A percentile compares a stretch with the other conserved stretches of the same genome.
These are phyloP conservation scores for Rosellinia necatrix DNA, from an alignment of 2,329 filamentous ascomycete species.

Conservation along the genomic window DNA sequence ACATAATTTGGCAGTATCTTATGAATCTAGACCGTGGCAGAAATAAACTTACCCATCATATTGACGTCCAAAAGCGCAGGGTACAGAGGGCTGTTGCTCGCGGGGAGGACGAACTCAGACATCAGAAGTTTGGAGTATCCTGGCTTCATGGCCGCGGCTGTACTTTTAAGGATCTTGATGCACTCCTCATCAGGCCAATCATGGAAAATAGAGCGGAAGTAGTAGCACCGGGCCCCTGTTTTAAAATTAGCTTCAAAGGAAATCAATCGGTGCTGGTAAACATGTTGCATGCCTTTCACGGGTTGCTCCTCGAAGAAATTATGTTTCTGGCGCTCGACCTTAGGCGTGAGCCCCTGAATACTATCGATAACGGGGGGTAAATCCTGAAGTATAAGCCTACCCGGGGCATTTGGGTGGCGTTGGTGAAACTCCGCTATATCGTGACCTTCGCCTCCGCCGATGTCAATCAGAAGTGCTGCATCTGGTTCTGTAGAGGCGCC, in stretches of 20 bases:
- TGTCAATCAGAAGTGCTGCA: slow-evolving; percentile 30
- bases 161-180: slow-evolving; percentile 35
- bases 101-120: slow-evolving; percentile 44
- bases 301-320: slow-evolving; percentile 24
- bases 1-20: no score
- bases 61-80: slow-evolving; percentile 45
- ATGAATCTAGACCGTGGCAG: no score
- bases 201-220: slow-evolving; percentile 40
- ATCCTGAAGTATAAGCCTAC: slow-evolving; percentile 34
- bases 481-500: slow-evolving; percentile 13
- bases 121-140: slow-evolving; percentile 46
- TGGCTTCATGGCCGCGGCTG: slow-evolving; percentile 33
- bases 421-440: slow-evolving; percentile 30
- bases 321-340: slow-evolving; percentile 21
- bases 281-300: slow-evolving; percentile 15
- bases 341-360: slow-evolving; percentile 32
- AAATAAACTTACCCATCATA: slow-evolving; percentile 44
- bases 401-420: slow-evolving; percentile 22
- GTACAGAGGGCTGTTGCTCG: slow-evolving; percentile 36
- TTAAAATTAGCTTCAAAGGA: not conserved
- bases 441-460: slow-evolving; percentile 32
- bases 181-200: slow-evolving; percentile 41
- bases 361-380: slow-evolving; percentile 26
- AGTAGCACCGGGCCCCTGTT: slow-evolving; percentile 37
- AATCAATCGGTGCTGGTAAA: not conserved